Base-by-base conservation (phyloP, 805 yeast species). In the Zygosaccharomyces rouxii region DNA sequence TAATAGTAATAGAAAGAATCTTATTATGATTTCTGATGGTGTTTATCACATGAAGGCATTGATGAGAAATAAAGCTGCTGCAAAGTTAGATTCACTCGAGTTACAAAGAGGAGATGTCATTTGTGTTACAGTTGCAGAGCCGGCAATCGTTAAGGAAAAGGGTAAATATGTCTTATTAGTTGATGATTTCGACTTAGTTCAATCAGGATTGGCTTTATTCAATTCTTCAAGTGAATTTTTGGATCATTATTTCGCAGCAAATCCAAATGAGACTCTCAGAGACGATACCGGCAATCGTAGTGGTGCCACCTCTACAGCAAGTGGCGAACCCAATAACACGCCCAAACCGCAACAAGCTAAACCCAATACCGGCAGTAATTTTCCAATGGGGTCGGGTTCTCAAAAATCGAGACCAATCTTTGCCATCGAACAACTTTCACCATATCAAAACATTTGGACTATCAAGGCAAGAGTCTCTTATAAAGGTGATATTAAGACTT, bases 381-480 rank as follows among this genome's bases (percentile, higher is more conserved):
- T n/a, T 30, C 14, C 37, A 4, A 9, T 33, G 37, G 11, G 13
- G 14, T 9, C 37, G 19, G 37, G 35, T 14, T 64, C 68, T 29
- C 67, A 66, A 46, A 60, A 55, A 44, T 58, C 66, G 9, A 69
- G 64, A 39, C 74, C 77, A 26, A 72, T 86, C 35, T 79, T 78
- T 56, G 85, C 95, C 9, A 87, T 90, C 57, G 96, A 88, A 62
- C 88, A 84, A 54, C 72, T 94, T 44, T 88, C 97, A 10, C 98
- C 98, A 7, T 94, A 86, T 66, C 94, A 87, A 65, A 85, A 83
- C 63, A 74, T 77, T 44, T 94, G 98, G 98, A 84, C 92, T 5
- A 87, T 94, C 59, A 89, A 88, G 60, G 99, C 95, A 1, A 81
- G 98, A 63, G 94, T 89, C 22, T 83, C 95, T 0, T 83, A 77